Conservation (phyloP, 1,284 basidiomycete genomes). For the Bondarzewia mesenterica region DNA sequence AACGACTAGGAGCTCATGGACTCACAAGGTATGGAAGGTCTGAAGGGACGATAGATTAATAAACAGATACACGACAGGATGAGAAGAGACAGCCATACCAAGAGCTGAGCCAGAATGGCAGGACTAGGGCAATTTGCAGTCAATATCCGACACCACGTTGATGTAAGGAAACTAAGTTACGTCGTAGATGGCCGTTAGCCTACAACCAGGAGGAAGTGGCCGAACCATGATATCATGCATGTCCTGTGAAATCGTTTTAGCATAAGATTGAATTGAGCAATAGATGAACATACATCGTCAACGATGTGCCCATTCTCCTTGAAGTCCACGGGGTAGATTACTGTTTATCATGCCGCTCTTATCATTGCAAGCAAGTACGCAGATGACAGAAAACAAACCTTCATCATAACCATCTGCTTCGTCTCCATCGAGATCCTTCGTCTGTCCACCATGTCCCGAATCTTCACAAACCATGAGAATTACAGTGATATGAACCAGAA, state of each 20-base stretch:
- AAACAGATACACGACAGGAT: not conserved
- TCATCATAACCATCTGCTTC: conserved; percentile 62
- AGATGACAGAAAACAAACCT: conserved; percentile 31
- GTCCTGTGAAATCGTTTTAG: conserved; percentile 28
- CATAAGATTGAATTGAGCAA: not conserved
- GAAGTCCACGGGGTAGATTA: conserved; percentile 82
- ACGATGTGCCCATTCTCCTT: conserved; percentile 66
- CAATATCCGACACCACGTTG: not conserved
- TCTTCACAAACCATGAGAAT: conserved; percentile 27
- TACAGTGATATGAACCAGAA: not conserved
- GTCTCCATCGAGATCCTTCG: conserved; percentile 66
- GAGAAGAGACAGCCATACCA: conserved; percentile 19
- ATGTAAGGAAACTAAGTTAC: conserved; percentile 28
- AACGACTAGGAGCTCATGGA: not conserved
- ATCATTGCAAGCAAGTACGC: not conserved
- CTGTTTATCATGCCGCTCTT: conserved; percentile 26
- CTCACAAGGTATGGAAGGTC: conserved; percentile 32
- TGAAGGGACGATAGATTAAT: conserved; percentile 11
- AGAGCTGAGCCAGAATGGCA: conserved; percentile 40
- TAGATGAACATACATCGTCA: conserved; percentile 60
- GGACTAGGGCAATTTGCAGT: conserved; percentile 21
- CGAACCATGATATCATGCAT: conserved; percentile 71
- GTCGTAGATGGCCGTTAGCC: conserved; percentile 85
- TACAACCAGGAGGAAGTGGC: conserved; percentile 75
- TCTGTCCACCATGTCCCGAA: conserved; percentile 80